phyloP scores from a whole-genome alignment of 257 asterid genomes.

The Solanum rostratum region DNA sequence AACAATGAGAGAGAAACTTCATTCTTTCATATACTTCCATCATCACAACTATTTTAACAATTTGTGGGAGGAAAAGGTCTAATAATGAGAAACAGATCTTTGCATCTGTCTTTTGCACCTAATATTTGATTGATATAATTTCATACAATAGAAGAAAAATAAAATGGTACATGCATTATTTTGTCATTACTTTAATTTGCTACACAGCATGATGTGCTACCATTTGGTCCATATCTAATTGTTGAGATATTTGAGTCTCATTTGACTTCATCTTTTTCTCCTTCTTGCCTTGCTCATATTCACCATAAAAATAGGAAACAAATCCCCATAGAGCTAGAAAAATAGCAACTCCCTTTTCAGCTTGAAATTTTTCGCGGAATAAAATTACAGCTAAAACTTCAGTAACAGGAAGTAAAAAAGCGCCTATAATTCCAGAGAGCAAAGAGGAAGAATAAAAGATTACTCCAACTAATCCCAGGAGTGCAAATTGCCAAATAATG shows the following conservation, averaged over 20 bases:
- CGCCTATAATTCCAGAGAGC: neutral
- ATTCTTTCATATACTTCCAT: neutral
- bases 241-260: neutral
- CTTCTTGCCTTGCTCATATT: neutral
- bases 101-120: neutral
- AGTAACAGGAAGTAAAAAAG: neutral
- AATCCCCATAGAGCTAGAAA: conserved; percentile 1
- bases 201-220: neutral
- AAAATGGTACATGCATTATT: neutral
- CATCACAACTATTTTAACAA: neutral
- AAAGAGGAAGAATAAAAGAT: neutral
- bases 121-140: neutral
- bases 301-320: conserved; percentile 12
- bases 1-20: neutral
- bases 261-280: neutral
- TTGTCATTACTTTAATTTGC: neutral
- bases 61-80: neutral
- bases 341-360: neutral
- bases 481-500: neutral
- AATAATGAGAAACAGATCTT: neutral
- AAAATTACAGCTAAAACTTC: conserved; percentile 2
- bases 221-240: neutral
- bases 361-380: neutral
- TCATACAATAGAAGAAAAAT: neutral
- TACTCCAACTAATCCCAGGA: neutral